These are phyloP conservation scores for Populus hybrid DNA, from an alignment of 441 rosid species.

Conservation along the genomic window DNA sequence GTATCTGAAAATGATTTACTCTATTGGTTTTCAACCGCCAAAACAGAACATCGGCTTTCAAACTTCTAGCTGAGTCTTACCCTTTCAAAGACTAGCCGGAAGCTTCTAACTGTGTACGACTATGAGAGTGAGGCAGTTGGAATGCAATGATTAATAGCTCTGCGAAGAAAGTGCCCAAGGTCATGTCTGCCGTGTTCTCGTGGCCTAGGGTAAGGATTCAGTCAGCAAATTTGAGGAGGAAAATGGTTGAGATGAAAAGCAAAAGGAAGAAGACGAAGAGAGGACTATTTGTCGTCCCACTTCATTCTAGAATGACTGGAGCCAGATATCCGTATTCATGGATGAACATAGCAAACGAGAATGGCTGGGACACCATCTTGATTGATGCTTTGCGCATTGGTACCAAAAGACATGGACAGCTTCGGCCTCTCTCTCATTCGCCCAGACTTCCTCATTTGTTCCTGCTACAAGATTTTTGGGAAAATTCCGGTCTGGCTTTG, in stretches of 20 bases:
- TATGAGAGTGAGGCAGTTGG: conserved; percentile 80
- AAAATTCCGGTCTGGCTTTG: conserved; percentile 89
- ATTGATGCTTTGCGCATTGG: conserved; percentile 88
- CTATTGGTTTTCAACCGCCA: conserved; percentile 90
- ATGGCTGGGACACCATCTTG: conserved; percentile 84
- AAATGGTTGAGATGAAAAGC: conserved; percentile 50
- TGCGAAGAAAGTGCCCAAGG: conserved; percentile 69
- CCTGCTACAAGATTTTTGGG: conserved; percentile 87
- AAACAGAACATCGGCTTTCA: conserved; percentile 84
- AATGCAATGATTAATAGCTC: conserved; percentile 57
- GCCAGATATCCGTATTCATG: conserved; percentile 83
- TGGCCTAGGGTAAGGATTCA: conserved; percentile 85
- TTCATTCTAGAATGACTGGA: conserved; percentile 85
- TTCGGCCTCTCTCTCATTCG: conserved; percentile 75
- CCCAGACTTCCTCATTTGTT: conserved; percentile 81
- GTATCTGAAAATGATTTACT: conserved; percentile 69
- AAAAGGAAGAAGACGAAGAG: conserved; percentile 48
- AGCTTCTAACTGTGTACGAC: conserved; percentile 82
- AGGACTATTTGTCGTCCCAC: conserved; percentile 85
- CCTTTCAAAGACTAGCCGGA: conserved; percentile 58
- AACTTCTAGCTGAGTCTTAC: conserved; percentile 77
- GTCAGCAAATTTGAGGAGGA: conserved; percentile 55
- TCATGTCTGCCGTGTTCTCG: conserved; percentile 73
- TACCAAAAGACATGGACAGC: conserved; percentile 92
- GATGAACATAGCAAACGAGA: conserved; percentile 86